phyloP scores from a whole-genome alignment of 768 basidiomycete genomes.

The Collybia sordida region DNA sequence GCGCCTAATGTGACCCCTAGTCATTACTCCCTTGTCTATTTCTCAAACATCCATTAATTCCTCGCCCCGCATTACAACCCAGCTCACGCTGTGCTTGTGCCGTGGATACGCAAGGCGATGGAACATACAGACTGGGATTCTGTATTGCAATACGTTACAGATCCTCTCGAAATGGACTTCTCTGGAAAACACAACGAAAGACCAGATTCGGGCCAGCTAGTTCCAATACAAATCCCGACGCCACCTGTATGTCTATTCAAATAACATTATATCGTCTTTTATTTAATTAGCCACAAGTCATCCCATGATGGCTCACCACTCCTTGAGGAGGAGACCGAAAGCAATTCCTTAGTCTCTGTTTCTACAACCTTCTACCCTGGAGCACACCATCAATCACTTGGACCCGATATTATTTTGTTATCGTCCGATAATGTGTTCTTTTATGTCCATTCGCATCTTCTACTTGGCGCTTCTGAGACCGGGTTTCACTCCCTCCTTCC shows the following conservation, averaged over 20 bases:
- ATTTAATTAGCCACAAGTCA: conserved; percentile 28
- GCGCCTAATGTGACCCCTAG: too few species aligned
- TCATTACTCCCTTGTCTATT: too few species aligned
- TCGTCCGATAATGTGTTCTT: conserved; percentile 82
- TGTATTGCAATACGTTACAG: conserved; percentile 59
- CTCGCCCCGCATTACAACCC: too few species aligned
- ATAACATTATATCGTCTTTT: not conserved
- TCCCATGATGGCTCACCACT: conserved; percentile 46
- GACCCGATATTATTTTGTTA: conserved; percentile 64
- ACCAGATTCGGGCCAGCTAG: conserved; percentile 1
- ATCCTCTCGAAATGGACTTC: conserved; percentile 38
- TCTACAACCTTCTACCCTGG: conserved; percentile 83
- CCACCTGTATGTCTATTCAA: conserved; percentile 50
- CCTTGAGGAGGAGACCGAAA: conserved; percentile 35
- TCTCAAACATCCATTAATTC: too few species aligned
- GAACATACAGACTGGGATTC: conserved; percentile 59
- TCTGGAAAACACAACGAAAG: conserved; percentile 29
- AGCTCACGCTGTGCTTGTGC: not conserved
- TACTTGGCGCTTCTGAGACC: conserved; percentile 64
- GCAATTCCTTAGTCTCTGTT: conserved; percentile 60
- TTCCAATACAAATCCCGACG: conserved; percentile 51
- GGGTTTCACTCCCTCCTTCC: conserved; percentile 62
- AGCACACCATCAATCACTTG: conserved; percentile 52
- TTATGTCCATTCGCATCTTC: conserved; percentile 66
- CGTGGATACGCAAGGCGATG: conserved; percentile 23